Percentiles rank a stretch among this genome's conserved stretches.
Evolutionary conservation across 306 rosid species (phyloP).

Genomic region (Pyrus bretschneideri): DNA sequence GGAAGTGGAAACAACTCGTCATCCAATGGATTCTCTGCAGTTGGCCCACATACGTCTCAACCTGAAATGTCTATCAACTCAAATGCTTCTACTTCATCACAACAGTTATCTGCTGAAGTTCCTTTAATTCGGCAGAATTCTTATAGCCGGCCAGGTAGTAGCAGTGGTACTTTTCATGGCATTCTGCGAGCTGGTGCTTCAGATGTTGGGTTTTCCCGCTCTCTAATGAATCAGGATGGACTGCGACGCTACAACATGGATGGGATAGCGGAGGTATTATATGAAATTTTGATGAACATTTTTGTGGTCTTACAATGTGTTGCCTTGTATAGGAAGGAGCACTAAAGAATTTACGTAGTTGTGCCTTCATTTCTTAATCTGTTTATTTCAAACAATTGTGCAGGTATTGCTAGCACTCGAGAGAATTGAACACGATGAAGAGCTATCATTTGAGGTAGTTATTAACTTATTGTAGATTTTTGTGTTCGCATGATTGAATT

Average conservation of each 20-base stretch:
- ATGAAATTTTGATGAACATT: not conserved
- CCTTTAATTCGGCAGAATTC: constrained; percentile 39
- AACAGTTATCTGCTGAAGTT: constrained; percentile 33
- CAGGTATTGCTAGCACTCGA: constrained; percentile 86
- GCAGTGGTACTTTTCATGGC: constrained; percentile 43
- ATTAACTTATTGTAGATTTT: not conserved
- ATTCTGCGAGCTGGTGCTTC: constrained; percentile 35
- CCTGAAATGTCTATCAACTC: constrained; percentile 29
- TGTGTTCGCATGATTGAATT: not conserved
- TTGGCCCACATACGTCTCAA: constrained; percentile 38
- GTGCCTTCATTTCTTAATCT: not conserved
- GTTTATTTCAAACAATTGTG: constrained; percentile 11
- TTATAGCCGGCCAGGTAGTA: constrained; percentile 40
- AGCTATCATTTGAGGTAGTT: constrained; percentile 82
- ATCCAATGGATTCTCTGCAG: constrained; percentile 30
- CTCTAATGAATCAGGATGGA: constrained; percentile 50
- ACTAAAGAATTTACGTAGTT: not conserved
- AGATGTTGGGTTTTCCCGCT: constrained; percentile 50
- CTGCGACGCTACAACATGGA: constrained; percentile 65
- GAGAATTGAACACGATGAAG: constrained; percentile 95
- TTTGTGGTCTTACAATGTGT: not conserved
- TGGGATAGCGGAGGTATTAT: constrained; percentile 82
- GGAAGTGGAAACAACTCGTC: constrained; percentile 40
- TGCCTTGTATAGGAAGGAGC: not conserved
- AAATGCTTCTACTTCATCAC: constrained; percentile 38